These are phyloP conservation scores for Pilasporangium apinafurcum DNA, from an alignment of 352 stramenopile species.

Conservation along the genomic window DNA sequence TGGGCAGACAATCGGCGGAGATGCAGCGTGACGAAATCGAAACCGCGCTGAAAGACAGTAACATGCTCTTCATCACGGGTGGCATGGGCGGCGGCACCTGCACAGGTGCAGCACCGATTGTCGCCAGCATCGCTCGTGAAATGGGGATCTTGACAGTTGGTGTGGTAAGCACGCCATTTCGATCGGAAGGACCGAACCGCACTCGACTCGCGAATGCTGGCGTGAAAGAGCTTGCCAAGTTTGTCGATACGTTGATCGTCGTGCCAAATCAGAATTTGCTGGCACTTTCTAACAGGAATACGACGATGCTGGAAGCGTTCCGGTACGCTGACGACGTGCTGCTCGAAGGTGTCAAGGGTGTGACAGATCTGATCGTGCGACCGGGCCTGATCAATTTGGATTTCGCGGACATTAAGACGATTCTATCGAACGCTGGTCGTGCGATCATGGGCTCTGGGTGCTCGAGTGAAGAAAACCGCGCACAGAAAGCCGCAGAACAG, in stretches of 20 bases:
- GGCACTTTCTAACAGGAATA: slow-evolving; percentile 89
- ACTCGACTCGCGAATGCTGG: slow-evolving; percentile 91
- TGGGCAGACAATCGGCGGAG: slow-evolving; percentile 79
- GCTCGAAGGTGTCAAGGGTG: slow-evolving; percentile 93
- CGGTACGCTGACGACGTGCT: slow-evolving; percentile 93
- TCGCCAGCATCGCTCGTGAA: slow-evolving; percentile 91
- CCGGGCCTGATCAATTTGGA: slow-evolving; percentile 97
- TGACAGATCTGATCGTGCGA: slow-evolving; percentile 95
- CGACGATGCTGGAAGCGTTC: slow-evolving; percentile 92
- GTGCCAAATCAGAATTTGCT: slow-evolving; percentile 96
- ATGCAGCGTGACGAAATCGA: slow-evolving; percentile 88
- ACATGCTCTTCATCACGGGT: slow-evolving; percentile 96
- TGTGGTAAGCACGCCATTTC: slow-evolving; percentile 95
- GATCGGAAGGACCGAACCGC: slow-evolving; percentile 92
- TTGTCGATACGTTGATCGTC: slow-evolving; percentile 95
- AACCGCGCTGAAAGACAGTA: slow-evolving; percentile 85
- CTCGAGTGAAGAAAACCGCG: slow-evolving; percentile 64
- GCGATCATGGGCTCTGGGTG: slow-evolving; percentile 95
- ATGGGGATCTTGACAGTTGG: slow-evolving; percentile 92
- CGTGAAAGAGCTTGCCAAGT: slow-evolving; percentile 89
- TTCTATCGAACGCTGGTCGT: slow-evolving; percentile 91
- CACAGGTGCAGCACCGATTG: slow-evolving; percentile 89
- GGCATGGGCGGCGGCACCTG: slow-evolving; percentile 93
- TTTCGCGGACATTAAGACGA: slow-evolving; percentile 96
- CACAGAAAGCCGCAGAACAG: slow-evolving; percentile 87